These are phyloP conservation scores for Claviceps arundinis DNA, from an alignment of 2,329 filamentous ascomycete genomes.

Conservation along the genomic window DNA sequence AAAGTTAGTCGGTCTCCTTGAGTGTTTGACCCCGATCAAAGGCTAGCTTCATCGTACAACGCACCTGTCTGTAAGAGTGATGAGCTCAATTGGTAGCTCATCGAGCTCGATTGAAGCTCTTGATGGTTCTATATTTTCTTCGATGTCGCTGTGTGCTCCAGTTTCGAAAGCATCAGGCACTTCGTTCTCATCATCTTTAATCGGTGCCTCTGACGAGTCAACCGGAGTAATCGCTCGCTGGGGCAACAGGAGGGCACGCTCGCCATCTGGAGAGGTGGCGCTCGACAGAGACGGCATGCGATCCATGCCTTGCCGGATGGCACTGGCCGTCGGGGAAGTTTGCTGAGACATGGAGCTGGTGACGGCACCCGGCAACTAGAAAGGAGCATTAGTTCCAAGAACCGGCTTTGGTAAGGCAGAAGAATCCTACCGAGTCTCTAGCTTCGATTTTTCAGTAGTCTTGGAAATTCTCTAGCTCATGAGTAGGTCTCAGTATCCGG, in stretches of 20 bases:
- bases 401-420: not conserved
- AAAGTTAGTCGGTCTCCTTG: too few species aligned
- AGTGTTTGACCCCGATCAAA: not conserved
- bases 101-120: constrained; percentile 60
- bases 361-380: constrained; percentile 8
- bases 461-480: not conserved
- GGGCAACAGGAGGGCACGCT: constrained; percentile 19
- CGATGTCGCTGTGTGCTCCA: constrained; percentile 25
- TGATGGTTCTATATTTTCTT: constrained; percentile 33
- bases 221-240: constrained; percentile 35
- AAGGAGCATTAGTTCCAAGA: constrained; percentile 5
- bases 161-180: constrained; percentile 38
- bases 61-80: constrained; percentile 79
- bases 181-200: constrained; percentile 16
- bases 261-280: constrained; percentile 15
- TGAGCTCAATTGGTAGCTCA: constrained; percentile 84
- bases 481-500: not conserved
- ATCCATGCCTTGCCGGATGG: constrained; percentile 17
- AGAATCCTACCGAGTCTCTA: not conserved
- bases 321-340: constrained; percentile 14
- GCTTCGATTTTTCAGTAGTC: not conserved
- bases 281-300: constrained; percentile 19
- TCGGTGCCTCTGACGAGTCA: constrained; percentile 17
- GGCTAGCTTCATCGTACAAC: constrained; percentile 1
- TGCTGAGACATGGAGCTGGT: constrained; percentile 21